Base-by-base conservation (phyloP, 345 rosid genomes). In the Pistacia vera region DNA sequence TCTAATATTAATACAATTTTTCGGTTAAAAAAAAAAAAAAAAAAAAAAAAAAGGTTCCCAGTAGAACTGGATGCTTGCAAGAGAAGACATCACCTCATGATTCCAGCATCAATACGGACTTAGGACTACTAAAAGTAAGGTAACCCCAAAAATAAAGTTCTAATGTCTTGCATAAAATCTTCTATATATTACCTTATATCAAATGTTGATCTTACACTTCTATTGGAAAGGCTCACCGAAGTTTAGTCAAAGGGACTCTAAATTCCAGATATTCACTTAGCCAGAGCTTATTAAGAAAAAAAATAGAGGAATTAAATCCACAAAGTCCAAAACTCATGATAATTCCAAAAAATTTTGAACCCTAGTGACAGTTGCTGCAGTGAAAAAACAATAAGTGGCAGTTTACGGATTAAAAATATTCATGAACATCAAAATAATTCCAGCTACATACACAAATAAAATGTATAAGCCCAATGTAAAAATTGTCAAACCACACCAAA, bases 331-430 rank as follows among this genome's bases (percentile, higher is more conserved):
- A 55, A 70, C 44, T 10, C 25, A 35, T 35, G 8, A n/a, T 10
- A 7, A 70, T 70, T 56, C 22, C 63, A 11, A 61, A 70, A 17
- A 70, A 17, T 0, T 70, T 70, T 70, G 52, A 41, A 63, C 44
- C 17, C 58, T 28, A 51, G 59, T 13, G 6, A 51, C 14, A n/a
- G 11, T 36, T 51, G 51, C 61, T 60, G 52, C 35, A 11, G 25
- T 56, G 63, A 14, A 8, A 70, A 70, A 8, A 36, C 4, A 44
- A 69, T 9, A 14, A 54, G 11, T 33, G 28, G 35, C 12, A 56
- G 30, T 56, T 55, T 55, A 10, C 33, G 33, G 63, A 11, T n/a
- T 3, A 16, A 17, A 14, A 51, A 14, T 54, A 52, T 16, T 9
- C 12, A 17, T 16, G 44, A 68, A 28, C 18, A 74, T 59, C 64